Conservation (phyloP, 208 protist genomes). For the Leishmania turanica region DNA sequence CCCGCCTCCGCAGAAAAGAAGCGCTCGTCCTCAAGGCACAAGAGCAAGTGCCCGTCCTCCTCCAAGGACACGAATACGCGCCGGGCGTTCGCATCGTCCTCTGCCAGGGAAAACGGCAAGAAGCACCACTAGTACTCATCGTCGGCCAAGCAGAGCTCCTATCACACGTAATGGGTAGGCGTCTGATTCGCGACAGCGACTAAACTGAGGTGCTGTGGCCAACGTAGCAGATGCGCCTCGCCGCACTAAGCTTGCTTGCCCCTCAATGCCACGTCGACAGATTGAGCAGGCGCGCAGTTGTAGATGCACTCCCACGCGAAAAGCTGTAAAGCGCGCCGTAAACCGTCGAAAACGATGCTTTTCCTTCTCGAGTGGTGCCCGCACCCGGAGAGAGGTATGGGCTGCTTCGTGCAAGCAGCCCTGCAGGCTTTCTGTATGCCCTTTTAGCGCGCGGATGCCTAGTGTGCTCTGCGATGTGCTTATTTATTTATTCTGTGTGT, state of each 20-base stretch:
- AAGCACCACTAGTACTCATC: not conserved
- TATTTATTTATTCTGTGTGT: no score
- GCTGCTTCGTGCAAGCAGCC: not conserved
- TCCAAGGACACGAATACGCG: conserved; percentile 12
- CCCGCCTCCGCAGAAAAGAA: not conserved
- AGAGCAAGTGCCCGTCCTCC: not conserved
- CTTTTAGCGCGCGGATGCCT: no score
- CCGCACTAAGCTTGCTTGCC: not conserved
- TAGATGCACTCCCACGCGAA: not conserved
- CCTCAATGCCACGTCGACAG: not conserved
- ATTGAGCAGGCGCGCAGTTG: not conserved
- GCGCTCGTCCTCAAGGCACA: not conserved
- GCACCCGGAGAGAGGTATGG: not conserved
- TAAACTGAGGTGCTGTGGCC: not conserved
- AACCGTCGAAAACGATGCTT: not conserved
- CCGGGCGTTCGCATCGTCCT: conserved; percentile 9
- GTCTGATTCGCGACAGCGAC: not conserved
- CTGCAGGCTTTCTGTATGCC: not conserved
- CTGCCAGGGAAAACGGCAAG: conserved; percentile 5
- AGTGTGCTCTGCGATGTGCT: no score
- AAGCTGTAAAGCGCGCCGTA: not conserved
- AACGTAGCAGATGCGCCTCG: not conserved
- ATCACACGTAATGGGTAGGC: not conserved
- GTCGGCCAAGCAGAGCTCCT: not conserved
- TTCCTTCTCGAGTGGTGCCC: not conserved